Evolutionary conservation across 2,329 filamentous ascomycete species (phyloP).

Genomic region (Fusarium lyarnte): DNA sequence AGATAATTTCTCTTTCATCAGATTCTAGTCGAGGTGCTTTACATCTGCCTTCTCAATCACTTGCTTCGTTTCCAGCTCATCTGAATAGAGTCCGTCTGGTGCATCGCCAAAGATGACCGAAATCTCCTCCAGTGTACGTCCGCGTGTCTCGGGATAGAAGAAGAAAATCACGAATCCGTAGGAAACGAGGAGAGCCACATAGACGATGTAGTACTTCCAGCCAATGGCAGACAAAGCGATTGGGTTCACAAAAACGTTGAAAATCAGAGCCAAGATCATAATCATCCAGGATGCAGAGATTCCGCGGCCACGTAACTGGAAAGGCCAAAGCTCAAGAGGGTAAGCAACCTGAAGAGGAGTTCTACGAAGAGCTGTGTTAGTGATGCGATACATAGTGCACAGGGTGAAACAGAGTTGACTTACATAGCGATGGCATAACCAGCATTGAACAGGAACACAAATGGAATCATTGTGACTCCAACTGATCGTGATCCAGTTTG

Average conservation of each 20-base stretch:
- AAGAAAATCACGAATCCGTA: slow-evolving; percentile 14
- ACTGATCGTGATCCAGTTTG: slow-evolving; percentile 6
- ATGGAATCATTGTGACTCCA: slow-evolving; percentile 14
- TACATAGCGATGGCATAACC: slow-evolving; percentile 15
- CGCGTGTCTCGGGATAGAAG: slow-evolving; percentile 11
- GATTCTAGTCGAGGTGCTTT: slow-evolving; percentile 6
- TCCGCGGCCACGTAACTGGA: slow-evolving; percentile 14
- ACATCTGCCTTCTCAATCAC: slow-evolving; percentile 11
- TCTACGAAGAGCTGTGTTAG: background rate
- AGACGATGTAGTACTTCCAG: slow-evolving; percentile 21
- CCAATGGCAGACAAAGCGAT: background rate
- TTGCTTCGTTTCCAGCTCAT: background rate
- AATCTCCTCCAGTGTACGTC: slow-evolving; percentile 10
- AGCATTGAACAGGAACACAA: slow-evolving; percentile 15
- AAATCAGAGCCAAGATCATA: slow-evolving; percentile 10
- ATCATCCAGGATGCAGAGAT: slow-evolving; percentile 20
- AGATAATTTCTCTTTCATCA: background rate
- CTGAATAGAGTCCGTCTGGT: slow-evolving; percentile 8
- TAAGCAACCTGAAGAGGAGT: slow-evolving; percentile 17
- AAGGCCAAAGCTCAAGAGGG: slow-evolving; percentile 15
- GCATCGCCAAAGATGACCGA: slow-evolving; percentile 12
- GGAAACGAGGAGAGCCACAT: slow-evolving; percentile 6
- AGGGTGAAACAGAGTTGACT: background rate
- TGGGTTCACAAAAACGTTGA: slow-evolving; percentile 18
- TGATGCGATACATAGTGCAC: rapidly evolving